These are phyloP conservation scores for Wolfiporia cocos DNA, from an alignment of 1,284 basidiomycete species.

Conservation along the genomic window DNA sequence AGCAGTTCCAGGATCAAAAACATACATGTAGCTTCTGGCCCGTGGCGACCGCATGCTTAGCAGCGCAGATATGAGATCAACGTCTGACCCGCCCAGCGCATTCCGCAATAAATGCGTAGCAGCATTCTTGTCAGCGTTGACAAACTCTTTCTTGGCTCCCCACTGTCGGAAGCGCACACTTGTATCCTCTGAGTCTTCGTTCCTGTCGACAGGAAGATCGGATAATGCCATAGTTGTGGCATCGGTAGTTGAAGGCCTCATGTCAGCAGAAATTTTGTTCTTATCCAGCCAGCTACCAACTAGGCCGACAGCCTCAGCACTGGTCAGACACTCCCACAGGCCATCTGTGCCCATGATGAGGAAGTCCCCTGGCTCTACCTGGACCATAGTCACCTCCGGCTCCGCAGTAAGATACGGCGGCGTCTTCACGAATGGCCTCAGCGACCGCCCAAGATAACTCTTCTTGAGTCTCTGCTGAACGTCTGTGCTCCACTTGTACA, in stretches of 20 bases:
- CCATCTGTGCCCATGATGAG: slow-evolving; percentile 53
- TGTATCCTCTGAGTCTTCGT: slow-evolving; percentile 12
- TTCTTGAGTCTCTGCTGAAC: slow-evolving; percentile 28
- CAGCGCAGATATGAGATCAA: slow-evolving; percentile 40
- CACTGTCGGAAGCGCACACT: slow-evolving; percentile 29
- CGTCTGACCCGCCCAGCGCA: slow-evolving; percentile 52
- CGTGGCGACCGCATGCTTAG: slow-evolving; percentile 35
- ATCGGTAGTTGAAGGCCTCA: too few relatives aligned
- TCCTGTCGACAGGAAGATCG: slow-evolving; percentile 13
- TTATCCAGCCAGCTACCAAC: slow-evolving; percentile 41
- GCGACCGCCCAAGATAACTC: slow-evolving; percentile 27
- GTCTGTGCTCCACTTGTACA: slow-evolving; percentile 39
- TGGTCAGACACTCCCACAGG: slow-evolving; percentile 52
- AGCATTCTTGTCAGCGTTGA: slow-evolving; percentile 40
- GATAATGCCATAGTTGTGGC: neutral
- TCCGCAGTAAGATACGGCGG: slow-evolving; percentile 55
- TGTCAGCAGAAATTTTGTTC: slow-evolving; percentile 5
- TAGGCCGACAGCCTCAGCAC: slow-evolving; percentile 54
- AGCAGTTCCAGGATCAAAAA: neutral
- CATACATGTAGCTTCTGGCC: slow-evolving; percentile 30
- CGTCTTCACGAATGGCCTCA: slow-evolving; percentile 26
- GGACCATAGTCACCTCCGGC: slow-evolving; percentile 38
- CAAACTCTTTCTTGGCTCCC: slow-evolving; percentile 35
- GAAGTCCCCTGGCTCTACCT: slow-evolving; percentile 42
- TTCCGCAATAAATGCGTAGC: slow-evolving; percentile 54